Base-by-base conservation (phyloP, 1,284 basidiomycete species). In the Heimioporus retisporus region DNA sequence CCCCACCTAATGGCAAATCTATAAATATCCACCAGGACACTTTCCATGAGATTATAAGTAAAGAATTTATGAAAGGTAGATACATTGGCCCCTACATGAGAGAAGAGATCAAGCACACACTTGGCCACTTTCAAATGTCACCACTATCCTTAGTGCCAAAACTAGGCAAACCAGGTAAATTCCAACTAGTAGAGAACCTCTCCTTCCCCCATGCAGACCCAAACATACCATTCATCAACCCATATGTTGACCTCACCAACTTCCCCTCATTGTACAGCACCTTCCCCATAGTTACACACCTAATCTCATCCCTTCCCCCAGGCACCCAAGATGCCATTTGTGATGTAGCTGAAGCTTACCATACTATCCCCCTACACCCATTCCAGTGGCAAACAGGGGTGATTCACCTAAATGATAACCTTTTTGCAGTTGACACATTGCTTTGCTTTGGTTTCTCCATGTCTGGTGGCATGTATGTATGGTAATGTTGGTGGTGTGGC, bases 361-460 rank as follows among this genome's bases (percentile, higher is more conserved):
- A 23, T 5, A 72, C 68, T 0, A 19, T 71, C 1, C 65, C 60
- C 0, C 8, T 66, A 1, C 69, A 71, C 2, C 53, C 43, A 5
- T 67, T 59, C 0, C 54, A 70, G 23, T 72, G 69, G 66, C 68
- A 64, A 7, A 60, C 19, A 0, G 7, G 63, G 0, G 25, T 66
- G 3, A 48, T 67, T 0, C 3, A 15, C 0, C 6, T 67, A 0
- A 56, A 55, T 1, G 60, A 66, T 1, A 15, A 46, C 4, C 19
- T 46, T 11, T 11, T 46, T 13, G 14, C 44, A 46, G 44, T 46
- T 46, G 15, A 15, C 44, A 46, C 44, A 4, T 21, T 14, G 13
- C 14, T 28, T 7, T 46, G 71, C 10, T 85, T 86, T 59, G 79
- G 83, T 0, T 68, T 79, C 0, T 16, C 68, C 0, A 76, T 81